phyloP scores from a whole-genome alignment of 352 stramenopile species.

The Globisporangium spinosum region DNA sequence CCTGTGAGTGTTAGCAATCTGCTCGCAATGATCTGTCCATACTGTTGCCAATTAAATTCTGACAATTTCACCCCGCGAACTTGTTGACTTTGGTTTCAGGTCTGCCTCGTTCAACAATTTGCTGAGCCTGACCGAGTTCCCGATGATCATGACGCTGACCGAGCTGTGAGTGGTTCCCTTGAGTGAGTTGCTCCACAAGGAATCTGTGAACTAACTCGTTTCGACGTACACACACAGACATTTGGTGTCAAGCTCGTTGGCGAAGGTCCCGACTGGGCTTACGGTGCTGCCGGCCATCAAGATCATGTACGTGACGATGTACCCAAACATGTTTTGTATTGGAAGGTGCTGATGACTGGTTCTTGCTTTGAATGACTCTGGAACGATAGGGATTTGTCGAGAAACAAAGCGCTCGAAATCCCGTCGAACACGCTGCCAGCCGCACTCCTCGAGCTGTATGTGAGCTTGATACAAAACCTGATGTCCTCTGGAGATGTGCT shows the following conservation, averaged over 20 bases:
- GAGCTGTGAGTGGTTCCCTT: constrained; percentile 9
- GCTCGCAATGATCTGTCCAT: not conserved
- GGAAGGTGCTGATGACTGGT: too few species aligned
- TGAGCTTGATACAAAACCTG: not conserved
- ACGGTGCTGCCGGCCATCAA: constrained; percentile 18
- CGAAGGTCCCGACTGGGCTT: constrained; percentile 10
- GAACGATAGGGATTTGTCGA: constrained; percentile 12
- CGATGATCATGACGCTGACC: constrained; percentile 14
- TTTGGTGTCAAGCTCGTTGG: constrained; percentile 5
- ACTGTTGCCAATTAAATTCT: not conserved
- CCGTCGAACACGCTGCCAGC: constrained; percentile 18
- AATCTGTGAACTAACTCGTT: not conserved
- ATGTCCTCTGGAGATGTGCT: not conserved
- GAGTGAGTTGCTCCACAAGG: not conserved
- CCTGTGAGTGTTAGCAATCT: constrained; percentile 3
- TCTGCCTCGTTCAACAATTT: constrained; percentile 18
- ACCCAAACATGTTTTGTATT: too few species aligned
- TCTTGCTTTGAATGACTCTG: not conserved
- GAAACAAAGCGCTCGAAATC: constrained; percentile 13
- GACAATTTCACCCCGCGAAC: not conserved
- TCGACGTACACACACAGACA: not conserved
- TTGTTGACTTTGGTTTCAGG: not conserved
- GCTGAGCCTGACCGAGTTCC: constrained; percentile 6
- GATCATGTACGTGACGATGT: constrained; percentile 11
- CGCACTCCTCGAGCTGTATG: constrained; percentile 16